Percentiles rank a stretch among this genome's conserved stretches.
These are phyloP conservation scores for Dianthus caryophyllus DNA, from an alignment of 148 eudicot species.

Conservation along the genomic window DNA sequence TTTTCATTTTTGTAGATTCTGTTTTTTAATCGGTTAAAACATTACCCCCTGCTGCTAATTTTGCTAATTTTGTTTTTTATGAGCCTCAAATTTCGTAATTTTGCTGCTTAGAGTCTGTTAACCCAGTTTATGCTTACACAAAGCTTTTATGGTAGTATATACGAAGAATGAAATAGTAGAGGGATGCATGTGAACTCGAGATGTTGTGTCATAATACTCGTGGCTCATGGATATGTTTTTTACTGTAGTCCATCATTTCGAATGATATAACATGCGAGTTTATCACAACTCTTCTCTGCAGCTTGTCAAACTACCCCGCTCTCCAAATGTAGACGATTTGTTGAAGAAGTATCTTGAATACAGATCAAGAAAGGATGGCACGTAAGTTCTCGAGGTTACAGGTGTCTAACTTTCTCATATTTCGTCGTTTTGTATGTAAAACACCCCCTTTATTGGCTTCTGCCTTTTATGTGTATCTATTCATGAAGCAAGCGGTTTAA, in stretches of 20 bases:
- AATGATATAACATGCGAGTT: background rate
- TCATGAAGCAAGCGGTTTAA: no score
- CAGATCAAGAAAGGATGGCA: conserved; percentile 75
- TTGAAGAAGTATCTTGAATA: conserved; percentile 79
- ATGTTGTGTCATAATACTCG: background rate
- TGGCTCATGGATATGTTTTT: conserved; percentile 4
- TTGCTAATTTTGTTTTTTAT: no score
- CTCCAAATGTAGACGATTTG: conserved; percentile 81
- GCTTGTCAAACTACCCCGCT: conserved; percentile 89
- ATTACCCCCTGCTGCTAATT: no score
- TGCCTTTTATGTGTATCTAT: background rate
- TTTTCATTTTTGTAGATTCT: no score
- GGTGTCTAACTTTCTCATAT: conserved; percentile 3
- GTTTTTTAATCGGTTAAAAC: no score
- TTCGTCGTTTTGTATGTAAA: conserved; percentile 8
- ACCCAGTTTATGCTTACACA: background rate
- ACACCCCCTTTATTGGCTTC: background rate
- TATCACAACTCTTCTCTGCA: conserved; percentile 34
- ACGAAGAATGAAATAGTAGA: background rate
- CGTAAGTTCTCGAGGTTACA: conserved; percentile 44
- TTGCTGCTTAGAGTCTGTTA: background rate
- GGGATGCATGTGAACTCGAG: background rate
- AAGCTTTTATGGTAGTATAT: background rate
- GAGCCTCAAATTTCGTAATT: background rate
- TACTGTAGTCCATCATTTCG: background rate